phyloP scores from a whole-genome alignment of 2,329 filamentous ascomycete genomes.

The Fusarium begoniae region DNA sequence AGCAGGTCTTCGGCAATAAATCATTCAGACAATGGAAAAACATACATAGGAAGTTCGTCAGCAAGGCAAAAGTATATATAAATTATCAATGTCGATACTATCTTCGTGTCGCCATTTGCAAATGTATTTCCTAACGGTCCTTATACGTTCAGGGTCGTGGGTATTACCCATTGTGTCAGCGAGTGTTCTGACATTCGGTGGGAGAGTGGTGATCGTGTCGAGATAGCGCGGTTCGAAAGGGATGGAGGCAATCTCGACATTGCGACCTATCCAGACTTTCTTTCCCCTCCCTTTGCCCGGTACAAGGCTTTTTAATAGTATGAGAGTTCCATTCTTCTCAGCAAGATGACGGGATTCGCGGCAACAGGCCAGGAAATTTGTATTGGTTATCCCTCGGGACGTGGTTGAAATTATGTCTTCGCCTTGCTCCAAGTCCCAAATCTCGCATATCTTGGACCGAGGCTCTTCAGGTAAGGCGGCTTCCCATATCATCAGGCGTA shows the following conservation, averaged over 20 bases:
- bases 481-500: constrained; percentile 6
- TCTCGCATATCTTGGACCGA: not conserved
- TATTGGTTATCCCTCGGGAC: not conserved
- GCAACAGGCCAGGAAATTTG: not conserved
- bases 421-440: not conserved
- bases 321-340: not conserved
- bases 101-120: not conserved
- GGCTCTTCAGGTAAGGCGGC: not conserved
- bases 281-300: not conserved
- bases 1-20: not conserved
- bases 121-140: not conserved
- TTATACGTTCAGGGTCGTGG: no score
- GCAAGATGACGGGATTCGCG: not conserved
- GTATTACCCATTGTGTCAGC: not conserved
- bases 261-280: not conserved
- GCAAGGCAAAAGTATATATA: not conserved
- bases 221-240: not conserved
- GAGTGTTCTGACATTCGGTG: not conserved
- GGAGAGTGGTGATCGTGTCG: not conserved
- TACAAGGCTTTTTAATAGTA: not conserved
- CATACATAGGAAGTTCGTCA: not conserved
- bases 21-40: not conserved
- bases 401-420: not conserved
- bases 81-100: not conserved
- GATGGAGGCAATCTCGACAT: not conserved